Percentiles rank a stretch among this genome's conserved stretches.
phyloP scores from a whole-genome alignment of 495 filamentous ascomycete species.

The Neurospora terricola region DNA sequence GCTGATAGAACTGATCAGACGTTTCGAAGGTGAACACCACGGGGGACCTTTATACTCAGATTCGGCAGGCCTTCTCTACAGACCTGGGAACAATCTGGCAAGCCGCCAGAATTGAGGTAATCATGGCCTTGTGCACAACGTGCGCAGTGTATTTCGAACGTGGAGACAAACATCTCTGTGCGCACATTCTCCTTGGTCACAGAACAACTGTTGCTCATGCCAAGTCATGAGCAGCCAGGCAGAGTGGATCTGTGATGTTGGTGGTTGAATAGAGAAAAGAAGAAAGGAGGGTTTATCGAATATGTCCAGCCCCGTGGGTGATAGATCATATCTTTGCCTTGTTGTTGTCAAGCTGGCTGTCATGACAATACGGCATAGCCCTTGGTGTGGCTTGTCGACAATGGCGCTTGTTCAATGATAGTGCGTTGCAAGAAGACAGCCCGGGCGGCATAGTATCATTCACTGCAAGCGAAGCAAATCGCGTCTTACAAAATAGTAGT shows the following conservation, averaged over 20 bases:
- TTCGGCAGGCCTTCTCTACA: neutral
- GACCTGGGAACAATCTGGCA: neutral
- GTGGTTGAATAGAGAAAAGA: neutral
- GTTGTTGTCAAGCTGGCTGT: neutral
- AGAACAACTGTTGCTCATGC: neutral
- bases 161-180: neutral
- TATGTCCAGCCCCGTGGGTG: neutral
- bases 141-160: neutral
- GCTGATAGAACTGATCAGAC: neutral
- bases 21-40: neutral
- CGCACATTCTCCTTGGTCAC: neutral
- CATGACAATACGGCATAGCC: neutral
- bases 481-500: neutral
- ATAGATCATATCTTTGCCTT: neutral
- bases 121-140: neutral
- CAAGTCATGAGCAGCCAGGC: neutral
- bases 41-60: neutral
- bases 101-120: neutral
- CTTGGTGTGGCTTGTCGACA: neutral
- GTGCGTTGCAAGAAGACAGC: neutral
- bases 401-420: neutral
- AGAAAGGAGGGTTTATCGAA: neutral
- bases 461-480: neutral
- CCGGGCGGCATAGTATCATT: neutral
- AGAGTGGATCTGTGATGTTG: neutral